phyloP scores from a whole-genome alignment of 2,329 filamentous ascomycete species.

The Chaetomium globosum region DNA sequence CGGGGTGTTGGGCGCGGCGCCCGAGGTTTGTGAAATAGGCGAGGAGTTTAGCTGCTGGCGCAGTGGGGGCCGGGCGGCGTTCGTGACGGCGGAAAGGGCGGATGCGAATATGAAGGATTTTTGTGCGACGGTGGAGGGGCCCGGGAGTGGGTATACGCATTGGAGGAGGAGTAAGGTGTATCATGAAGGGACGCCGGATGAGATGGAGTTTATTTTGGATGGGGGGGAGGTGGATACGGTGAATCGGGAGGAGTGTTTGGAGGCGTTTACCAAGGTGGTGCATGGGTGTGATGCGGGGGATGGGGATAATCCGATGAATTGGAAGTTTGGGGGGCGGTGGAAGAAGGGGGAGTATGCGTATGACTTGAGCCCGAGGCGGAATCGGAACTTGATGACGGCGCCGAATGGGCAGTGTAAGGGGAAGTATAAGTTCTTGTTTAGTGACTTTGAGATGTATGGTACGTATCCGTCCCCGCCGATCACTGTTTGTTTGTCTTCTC shows the following conservation, averaged over 20 bases:
- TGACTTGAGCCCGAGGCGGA: slow-evolving; percentile 9
- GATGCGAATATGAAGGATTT: slow-evolving; percentile 14
- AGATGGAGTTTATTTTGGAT: slow-evolving; percentile 16
- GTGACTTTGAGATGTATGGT: slow-evolving; percentile 18
- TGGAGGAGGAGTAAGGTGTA: slow-evolving; percentile 10
- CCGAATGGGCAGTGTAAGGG: slow-evolving; percentile 13
- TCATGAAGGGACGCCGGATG: slow-evolving; percentile 12
- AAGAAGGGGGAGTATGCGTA: slow-evolving; percentile 11
- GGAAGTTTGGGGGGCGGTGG: slow-evolving; percentile 16
- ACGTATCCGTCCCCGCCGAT: neutral
- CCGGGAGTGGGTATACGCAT: slow-evolving; percentile 8
- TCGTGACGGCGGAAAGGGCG: slow-evolving; percentile 11
- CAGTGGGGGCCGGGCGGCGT: neutral
- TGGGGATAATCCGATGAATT: slow-evolving; percentile 14
- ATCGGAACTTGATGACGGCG: slow-evolving; percentile 7
- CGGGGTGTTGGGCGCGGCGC: neutral
- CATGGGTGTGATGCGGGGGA: slow-evolving; percentile 13
- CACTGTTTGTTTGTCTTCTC: neutral
- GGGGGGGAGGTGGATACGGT: slow-evolving; percentile 9
- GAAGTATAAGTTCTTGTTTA: slow-evolving; percentile 18
- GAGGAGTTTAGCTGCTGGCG: slow-evolving; percentile 14
- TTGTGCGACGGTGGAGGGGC: slow-evolving; percentile 8
- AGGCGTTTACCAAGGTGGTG: slow-evolving; percentile 16
- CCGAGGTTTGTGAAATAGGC: slow-evolving; percentile 7
- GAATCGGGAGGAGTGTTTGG: slow-evolving; percentile 12